phyloP scores from a whole-genome alignment of 2,329 filamentous ascomycete species.

The Xylariaceae sp. region DNA sequence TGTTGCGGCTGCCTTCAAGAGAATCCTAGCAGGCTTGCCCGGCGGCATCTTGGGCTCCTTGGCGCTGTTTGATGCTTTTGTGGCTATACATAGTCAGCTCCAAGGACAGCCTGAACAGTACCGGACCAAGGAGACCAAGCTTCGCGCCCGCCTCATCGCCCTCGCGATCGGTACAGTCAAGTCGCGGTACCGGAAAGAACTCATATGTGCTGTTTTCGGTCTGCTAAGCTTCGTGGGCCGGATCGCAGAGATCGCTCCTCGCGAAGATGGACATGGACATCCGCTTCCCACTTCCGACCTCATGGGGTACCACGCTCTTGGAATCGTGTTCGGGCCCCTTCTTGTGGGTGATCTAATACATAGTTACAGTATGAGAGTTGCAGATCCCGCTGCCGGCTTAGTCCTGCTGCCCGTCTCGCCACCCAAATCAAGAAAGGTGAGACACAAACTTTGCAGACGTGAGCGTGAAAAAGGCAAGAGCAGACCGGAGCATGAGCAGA shows the following conservation, averaged over 20 bases:
- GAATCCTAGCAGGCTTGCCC: conserved; percentile 55
- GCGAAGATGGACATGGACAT: conserved; percentile 46
- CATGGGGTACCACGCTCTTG: conserved; percentile 60
- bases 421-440: conserved; percentile 39
- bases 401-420: conserved; percentile 40
- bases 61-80: conserved; percentile 55
- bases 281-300: conserved; percentile 51
- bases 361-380: conserved; percentile 44
- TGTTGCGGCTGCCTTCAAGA: conserved; percentile 63
- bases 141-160: conserved; percentile 61
- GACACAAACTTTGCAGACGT: conserved; percentile 22
- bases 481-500: conserved; percentile 21
- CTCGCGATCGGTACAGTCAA: conserved; percentile 55
- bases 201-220: conserved; percentile 64
- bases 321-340: conserved; percentile 61
- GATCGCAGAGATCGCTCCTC: conserved; percentile 47
- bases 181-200: conserved; percentile 54
- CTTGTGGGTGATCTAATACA: conserved; percentile 54
- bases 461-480: conserved; percentile 17
- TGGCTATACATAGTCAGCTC: conserved; percentile 55
- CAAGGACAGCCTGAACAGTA: conserved; percentile 46
- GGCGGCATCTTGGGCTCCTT: conserved; percentile 62
- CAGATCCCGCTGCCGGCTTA: conserved; percentile 37
- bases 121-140: conserved; percentile 48
- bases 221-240: conserved; percentile 57